Evolutionary conservation across 2,329 filamentous ascomycete species (phyloP).

Genomic region (Diaporthe batatas): DNA sequence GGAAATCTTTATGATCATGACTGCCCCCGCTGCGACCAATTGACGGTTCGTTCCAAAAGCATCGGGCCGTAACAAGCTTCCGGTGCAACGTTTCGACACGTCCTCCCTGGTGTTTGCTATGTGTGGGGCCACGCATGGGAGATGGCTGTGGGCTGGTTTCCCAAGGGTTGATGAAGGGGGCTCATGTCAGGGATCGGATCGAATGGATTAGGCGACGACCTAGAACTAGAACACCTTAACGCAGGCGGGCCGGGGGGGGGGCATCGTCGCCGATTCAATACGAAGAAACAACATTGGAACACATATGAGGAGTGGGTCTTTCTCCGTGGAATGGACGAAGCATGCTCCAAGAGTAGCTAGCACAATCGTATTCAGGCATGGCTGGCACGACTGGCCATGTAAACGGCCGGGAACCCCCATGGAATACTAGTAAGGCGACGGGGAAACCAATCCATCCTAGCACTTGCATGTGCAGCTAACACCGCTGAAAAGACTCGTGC

Average conservation of each 20-base stretch:
- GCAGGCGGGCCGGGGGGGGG: not conserved
- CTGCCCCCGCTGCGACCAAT: not conserved
- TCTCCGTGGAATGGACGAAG: not conserved
- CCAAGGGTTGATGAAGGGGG: constrained; percentile 15
- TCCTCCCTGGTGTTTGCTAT: not conserved
- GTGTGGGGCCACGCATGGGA: not conserved
- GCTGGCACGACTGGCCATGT: not conserved
- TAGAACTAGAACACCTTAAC: not conserved
- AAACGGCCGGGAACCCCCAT: not conserved
- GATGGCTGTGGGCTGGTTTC: not conserved
- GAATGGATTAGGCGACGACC: not conserved
- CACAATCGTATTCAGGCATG: not conserved
- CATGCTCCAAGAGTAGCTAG: not conserved
- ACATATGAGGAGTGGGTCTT: no score
- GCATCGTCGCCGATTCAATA: no score
- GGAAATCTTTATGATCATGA: not conserved
- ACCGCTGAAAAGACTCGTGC: constrained; percentile 10
- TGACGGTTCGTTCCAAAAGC: not conserved
- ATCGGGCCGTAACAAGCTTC: not conserved
- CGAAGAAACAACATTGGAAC: not conserved
- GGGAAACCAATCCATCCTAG: constrained; percentile 1
- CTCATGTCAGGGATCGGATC: not conserved
- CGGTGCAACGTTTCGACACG: not conserved
- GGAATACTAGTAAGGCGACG: not conserved
- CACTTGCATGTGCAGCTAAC: constrained; percentile 9